Base-by-base conservation (phyloP, 139 green algal genomes). In the Picochlorum sp. region DNA sequence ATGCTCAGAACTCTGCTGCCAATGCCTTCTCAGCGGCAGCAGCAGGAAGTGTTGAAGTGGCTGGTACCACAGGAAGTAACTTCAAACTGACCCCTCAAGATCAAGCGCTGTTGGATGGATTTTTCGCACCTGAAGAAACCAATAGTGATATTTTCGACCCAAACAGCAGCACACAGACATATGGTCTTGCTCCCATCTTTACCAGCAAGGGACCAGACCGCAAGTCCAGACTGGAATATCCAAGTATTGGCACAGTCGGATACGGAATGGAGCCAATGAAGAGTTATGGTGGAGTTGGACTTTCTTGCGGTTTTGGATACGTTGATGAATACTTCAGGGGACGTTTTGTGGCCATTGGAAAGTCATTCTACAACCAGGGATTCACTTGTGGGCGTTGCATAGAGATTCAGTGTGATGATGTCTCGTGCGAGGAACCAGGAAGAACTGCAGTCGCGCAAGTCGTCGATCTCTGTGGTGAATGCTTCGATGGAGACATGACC, bases 381-480 rank as follows among this genome's bases (percentile, higher is more conserved):
- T 67, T 59, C 15, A 34, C 41, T 3, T 78, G 71, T n/a, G 71
- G 71, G 1, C 71, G 55, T 11, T 78, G 71, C 45, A 38, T 78
- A 7, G 15, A 24, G 2, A 0, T 77, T 47, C 64, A 73, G 34
- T 78, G 71, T 34, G 71, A 78, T 14, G 71, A 78, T 49, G 5
- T 7, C 4, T 31, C 23, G 6, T 78, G 71, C 34, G 1, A 13
- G 13, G 18, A 67, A 15, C 52, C 54, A 1, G 66, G 66, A 20
- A 54, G 14, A 15, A 30, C 57, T 60, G 3, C 70, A 20, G 60
- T 70, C 14, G 71, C 60, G 4, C 50, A 70, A 13, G 44, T 78
- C 13, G 60, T 78, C 4, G 71, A 78, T 61, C 37, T 60, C 10
- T 78, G 71, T 45, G 71, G 70, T 63, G 60, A 78, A 23, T 78